phyloP scores from a whole-genome alignment of 345 rosid genomes.

The Bruguiera parviflora region DNA sequence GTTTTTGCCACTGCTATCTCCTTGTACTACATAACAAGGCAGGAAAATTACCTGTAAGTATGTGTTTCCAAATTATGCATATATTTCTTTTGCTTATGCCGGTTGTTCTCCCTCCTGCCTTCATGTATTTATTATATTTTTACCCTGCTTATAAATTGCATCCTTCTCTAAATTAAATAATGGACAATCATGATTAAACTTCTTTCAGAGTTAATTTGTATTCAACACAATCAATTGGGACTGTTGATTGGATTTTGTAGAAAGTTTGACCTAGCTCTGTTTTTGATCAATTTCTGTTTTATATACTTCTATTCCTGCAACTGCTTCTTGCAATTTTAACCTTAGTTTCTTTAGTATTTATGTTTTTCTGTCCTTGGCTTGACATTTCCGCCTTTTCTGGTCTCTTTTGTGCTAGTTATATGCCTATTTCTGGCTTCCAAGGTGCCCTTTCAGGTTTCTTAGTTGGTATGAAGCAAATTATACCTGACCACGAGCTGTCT shows the following conservation, averaged over 20 bases:
- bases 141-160: too few species aligned
- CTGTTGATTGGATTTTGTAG: background rate
- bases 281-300: background rate
- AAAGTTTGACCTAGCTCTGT: background rate
- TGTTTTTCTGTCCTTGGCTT: background rate
- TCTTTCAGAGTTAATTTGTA: background rate
- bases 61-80: background rate
- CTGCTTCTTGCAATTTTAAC: too few species aligned
- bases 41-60: constrained; percentile 87
- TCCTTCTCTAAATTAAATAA: too few species aligned
- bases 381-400: constrained; percentile 12
- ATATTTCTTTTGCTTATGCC: constrained; percentile 6
- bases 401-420: constrained; percentile 51
- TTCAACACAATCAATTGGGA: background rate
- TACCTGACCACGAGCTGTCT: constrained; percentile 88
- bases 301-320: background rate
- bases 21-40: constrained; percentile 72
- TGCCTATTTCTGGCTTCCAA: constrained; percentile 93
- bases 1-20: constrained; percentile 82
- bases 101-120: background rate
- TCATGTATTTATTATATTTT: background rate
- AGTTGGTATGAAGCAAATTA: constrained; percentile 92
- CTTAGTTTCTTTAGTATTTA: too few species aligned
- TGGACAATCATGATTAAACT: too few species aligned
- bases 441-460: constrained; percentile 85